These are phyloP conservation scores for Clonostachys rhizophaga DNA, from an alignment of 2,329 filamentous ascomycete species.

Conservation along the genomic window DNA sequence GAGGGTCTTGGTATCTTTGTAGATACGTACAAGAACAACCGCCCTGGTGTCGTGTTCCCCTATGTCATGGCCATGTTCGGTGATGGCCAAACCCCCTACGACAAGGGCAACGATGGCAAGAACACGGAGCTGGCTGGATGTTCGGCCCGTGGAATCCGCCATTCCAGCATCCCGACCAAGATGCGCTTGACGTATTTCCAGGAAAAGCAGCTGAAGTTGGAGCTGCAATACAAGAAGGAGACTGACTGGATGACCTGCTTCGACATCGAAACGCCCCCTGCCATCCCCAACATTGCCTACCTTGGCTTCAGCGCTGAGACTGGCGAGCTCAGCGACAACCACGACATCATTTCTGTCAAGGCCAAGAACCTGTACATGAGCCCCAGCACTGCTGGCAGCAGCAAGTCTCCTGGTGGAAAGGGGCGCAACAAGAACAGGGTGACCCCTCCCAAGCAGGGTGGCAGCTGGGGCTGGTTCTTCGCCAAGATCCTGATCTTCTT, in stretches of 20 bases:
- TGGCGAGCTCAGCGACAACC: conserved; percentile 93
- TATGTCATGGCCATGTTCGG: conserved; percentile 99
- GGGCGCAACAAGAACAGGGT: conserved; percentile 20
- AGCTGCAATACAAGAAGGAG: conserved; percentile 90
- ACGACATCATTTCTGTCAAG: conserved; percentile 86
- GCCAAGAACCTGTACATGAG: conserved; percentile 83
- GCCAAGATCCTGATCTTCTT: conserved; percentile 80
- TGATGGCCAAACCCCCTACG: conserved; percentile 83
- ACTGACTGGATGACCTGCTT: conserved; percentile 91
- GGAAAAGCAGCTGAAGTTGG: conserved; percentile 85
- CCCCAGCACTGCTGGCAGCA: conserved; percentile 33
- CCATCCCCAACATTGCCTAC: conserved; percentile 74
- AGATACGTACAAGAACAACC: conserved; percentile 99
- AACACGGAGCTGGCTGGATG: conserved; percentile 88
- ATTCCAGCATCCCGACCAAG: conserved; percentile 75
- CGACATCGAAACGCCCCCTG: conserved; percentile 62
- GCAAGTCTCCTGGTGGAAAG: conserved; percentile 25
- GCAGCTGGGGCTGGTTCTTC: conserved; percentile 60
- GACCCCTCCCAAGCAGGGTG: conserved; percentile 25
- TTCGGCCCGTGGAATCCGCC: conserved; percentile 87
- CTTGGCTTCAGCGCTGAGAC: conserved; percentile 84
- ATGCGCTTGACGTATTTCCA: conserved; percentile 92
- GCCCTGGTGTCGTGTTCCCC: conserved; percentile 90
- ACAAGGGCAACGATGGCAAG: conserved; percentile 94
- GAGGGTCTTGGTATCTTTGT: conserved; percentile 94